Evolutionary conservation across 1,284 basidiomycete genomes (phyloP), one percentile per base, ranked within the genome.

Genomic region (Ceratobasidium sp.): DNA sequence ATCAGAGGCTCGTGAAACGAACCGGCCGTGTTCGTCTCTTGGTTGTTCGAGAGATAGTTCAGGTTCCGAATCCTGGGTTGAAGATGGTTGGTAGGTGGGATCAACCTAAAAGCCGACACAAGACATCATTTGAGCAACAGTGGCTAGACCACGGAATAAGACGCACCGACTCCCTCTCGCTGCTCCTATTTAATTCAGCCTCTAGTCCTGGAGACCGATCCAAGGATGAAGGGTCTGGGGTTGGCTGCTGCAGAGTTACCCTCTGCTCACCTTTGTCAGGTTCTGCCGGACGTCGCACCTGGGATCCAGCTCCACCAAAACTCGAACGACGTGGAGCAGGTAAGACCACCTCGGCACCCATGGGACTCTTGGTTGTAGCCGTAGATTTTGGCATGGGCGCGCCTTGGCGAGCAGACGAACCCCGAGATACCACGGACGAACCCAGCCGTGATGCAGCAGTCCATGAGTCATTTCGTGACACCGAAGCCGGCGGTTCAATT

Each of bases 171-270:
- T 31, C 27, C 16, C 16, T 24, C 19, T 39, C 19, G 11, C 58
- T 41, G 0, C 19, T 13, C 13, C 31, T 13, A 29, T 34, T 1
- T 19, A 34, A 56, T 13, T 22, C 2, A 11, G 3, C 34, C 34
- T 34, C 37, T 31, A 11, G 14, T 0, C 51, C 39, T 19, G 37
- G 66, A 4, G 66, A 69, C 8, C 31, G 66, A 39, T 69, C 66
- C n/a, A 69, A 46, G 22, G 66, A 69, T n/a, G 66, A 69, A 13
- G 19, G 53, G 11, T 69, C 66, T 9, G 66, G 53, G 9, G 66
- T 69, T 24, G 66, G 66, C 53, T 69, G 66, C 53, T 69, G 66
- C 6, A 46, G n/a, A 9, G 24, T 31, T 31, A 31, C 27, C 19
- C 53, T 29, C 24, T 27, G 31, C 13, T 31, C 14, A 22, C 31